Evolutionary conservation across 2,329 filamentous ascomycete genomes (phyloP), one percentile per base, ranked within the genome.

Genomic region (Lachnellula subtilissima): DNA sequence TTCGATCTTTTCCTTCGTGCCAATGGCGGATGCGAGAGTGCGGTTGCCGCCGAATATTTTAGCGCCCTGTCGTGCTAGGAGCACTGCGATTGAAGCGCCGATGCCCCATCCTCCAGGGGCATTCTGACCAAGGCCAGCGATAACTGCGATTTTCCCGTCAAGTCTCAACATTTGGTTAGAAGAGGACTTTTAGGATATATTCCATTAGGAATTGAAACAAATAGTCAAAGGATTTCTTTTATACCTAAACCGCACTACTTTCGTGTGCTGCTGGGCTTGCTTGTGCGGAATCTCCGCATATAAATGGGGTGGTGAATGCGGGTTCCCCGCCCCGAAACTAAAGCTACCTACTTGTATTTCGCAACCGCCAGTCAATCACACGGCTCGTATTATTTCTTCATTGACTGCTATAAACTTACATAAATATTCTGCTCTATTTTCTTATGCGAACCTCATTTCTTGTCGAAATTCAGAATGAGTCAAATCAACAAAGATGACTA

Each of bases 1-100:
- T 14, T 71, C 62, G 61, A 57, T 8, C 72, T 63, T 23, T 77
- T 74, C 9, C 53, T 70, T 70, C 1, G 76, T 74, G n/a, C 69
- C 69, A 14, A 66, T 56, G 0, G 77, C 71, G 2, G 76, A 71
- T 22, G 70, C 58, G 17, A 77, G 45, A 2, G 74, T 75, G 32
- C 76, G 66, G 62, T 81, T 78, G 23, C 78, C 77, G n/a, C 78
- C 79, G 58, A 78, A 80, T 15, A 81, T 68, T 12, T 67, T 66
- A 2, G 77, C 79, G 15, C 78, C 78, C 65, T 78, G 75, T 36
- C 73, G 70, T 1, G 77, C 75, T 17, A 81, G 69, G 5, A 75
- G 66, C 2, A 74, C 72, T n/a, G 78, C 75, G 48, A 74, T 78
- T 37, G 78, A 76, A 19, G 77, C 73, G 11, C 78, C 78, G 59